phyloP scores from a whole-genome alignment of 305 asterid species.

The Fraxinus greggii region DNA sequence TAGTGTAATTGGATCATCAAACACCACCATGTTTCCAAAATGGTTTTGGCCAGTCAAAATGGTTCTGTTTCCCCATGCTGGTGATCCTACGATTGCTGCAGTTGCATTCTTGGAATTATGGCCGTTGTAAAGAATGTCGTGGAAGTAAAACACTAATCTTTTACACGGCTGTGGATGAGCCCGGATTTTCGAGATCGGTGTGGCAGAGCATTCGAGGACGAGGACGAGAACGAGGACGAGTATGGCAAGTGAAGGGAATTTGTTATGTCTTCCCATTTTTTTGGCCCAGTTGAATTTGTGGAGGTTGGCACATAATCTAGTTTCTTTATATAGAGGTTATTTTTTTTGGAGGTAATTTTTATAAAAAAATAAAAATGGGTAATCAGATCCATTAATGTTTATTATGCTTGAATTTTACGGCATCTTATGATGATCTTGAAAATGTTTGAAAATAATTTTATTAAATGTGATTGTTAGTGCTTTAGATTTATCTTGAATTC shows the following conservation, averaged over 20 bases:
- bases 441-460: neutral
- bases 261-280: neutral
- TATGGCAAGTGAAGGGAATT: neutral
- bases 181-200: neutral
- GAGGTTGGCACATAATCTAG: neutral
- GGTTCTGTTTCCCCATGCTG: slow-evolving; percentile 47
- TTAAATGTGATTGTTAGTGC: neutral
- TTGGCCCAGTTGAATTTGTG: neutral
- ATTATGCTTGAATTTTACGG: slow-evolving; percentile 25
- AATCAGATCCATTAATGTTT: neutral
- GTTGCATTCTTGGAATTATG: slow-evolving; percentile 41
- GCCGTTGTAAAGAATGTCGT: slow-evolving; percentile 45
- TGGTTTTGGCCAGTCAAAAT: slow-evolving; percentile 37
- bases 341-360: neutral
- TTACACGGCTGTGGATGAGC: slow-evolving; percentile 32
- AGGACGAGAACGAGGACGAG: slow-evolving; percentile 17
- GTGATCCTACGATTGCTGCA: slow-evolving; percentile 42
- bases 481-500: neutral
- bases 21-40: slow-evolving; percentile 54
- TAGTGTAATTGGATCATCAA: slow-evolving; percentile 55
- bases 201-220: slow-evolving; percentile 22
- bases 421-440: neutral
- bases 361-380: neutral
- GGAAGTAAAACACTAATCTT: slow-evolving; percentile 40
- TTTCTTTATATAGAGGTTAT: neutral